A percentile compares a stretch with the other conserved stretches of the same genome.
These are phyloP conservation scores for Podospora pseudopauciseta DNA, from an alignment of 495 filamentous ascomycete genomes.

Conservation along the genomic window DNA sequence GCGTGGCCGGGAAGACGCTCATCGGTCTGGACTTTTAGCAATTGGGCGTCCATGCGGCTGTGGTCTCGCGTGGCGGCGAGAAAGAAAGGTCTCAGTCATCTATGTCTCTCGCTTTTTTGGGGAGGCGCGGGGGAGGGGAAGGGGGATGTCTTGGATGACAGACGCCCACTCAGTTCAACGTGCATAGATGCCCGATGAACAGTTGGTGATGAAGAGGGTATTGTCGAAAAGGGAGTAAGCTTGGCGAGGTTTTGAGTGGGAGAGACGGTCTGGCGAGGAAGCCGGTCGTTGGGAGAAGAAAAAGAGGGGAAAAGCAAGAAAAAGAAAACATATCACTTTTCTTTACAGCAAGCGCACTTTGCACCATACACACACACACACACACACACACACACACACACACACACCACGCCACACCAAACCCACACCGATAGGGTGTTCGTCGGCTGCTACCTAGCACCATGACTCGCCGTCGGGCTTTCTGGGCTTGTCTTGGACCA, in stretches of 20 bases:
- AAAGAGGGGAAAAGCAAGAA: not conserved
- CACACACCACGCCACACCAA: not conserved
- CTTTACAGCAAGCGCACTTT: not conserved
- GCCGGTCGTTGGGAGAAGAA: not conserved
- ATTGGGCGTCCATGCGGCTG: not conserved
- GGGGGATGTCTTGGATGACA: not conserved
- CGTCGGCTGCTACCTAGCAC: not conserved
- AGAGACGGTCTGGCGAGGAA: not conserved
- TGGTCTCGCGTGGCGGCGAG: not conserved
- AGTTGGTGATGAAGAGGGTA: not conserved
- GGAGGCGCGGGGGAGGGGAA: too few relatives aligned
- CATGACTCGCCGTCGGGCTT: not conserved
- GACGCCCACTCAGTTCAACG: not conserved
- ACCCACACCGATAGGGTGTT: not conserved
- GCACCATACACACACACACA: not conserved
- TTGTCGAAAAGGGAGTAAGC: not conserved
- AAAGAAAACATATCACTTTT: not conserved
- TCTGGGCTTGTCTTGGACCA: not conserved
- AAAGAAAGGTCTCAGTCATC: not conserved
- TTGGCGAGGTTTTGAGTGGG: not conserved
- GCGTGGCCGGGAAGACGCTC: not conserved
- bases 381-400: not conserved
- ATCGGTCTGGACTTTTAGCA: not conserved
- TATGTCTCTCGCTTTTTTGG: not conserved
- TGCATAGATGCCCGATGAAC: not conserved